Base-by-base conservation (phyloP, 495 filamentous ascomycete genomes). In the Neohortaea acidophila region DNA sequence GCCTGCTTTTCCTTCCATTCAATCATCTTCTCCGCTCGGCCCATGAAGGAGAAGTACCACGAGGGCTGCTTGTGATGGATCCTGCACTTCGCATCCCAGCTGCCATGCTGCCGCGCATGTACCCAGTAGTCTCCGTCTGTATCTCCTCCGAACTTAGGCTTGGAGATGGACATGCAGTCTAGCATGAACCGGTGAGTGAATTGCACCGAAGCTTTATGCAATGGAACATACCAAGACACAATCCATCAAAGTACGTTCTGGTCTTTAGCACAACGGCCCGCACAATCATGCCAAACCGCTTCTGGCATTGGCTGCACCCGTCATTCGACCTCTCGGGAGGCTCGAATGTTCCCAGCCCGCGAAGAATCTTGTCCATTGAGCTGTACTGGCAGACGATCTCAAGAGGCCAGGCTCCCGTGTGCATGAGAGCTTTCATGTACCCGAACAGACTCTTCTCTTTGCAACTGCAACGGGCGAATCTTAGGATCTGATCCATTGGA, bases 11-110 rank as follows among this genome's bases (percentile, higher is more conserved):
- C 27, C 5, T 21, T 23, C 34, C 41, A 44, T 24, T 31, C 6
- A 10, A 28, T 21, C 42, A 39, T 33, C 36, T 33, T 35, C 26
- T 36, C 34, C 9, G 14, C 17, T 2, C 26, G 19, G n/a, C 45
- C 41, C 26, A 49, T 32, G 31, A 40, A 49, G 3, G 23, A 32
- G 24, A 44, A 45, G 36, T 41, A 49, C 46, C 46, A 49, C 10
- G 30, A 41, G 11, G 41, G 41, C 24, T 49, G 39, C 4, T 21
- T 8, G 22, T 49, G 46, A 18, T 25, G 21, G 6, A 41, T 17
- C 7, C 46, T 36, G 33, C 46, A 49, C 2, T 26, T 25, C 5
- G 14, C 12, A 21, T 45, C 46, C 46, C 41, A 45, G 2, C 4
- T 23, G 1, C 10, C 3, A 9, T 21, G 14, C 7, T 23, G 10